Evolutionary conservation across 2,329 filamentous ascomycete genomes (phyloP).

Genomic region (Ophiostoma perfectum): DNA sequence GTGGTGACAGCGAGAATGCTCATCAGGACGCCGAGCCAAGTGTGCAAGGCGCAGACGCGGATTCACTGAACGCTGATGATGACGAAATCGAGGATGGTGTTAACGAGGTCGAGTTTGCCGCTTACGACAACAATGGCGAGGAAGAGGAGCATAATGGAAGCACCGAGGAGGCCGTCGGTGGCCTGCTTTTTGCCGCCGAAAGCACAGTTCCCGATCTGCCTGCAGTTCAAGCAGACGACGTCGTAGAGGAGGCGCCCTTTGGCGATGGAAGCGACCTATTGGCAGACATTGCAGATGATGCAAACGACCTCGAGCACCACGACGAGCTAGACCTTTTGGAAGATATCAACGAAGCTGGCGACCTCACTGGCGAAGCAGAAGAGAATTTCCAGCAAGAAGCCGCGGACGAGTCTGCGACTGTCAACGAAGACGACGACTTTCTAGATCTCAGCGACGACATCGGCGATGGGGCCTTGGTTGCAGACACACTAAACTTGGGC

Average conservation of each 20-base stretch:
- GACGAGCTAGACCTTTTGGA: conserved; percentile 23
- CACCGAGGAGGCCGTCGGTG: conserved; percentile 14
- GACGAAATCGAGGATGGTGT: conserved; percentile 22
- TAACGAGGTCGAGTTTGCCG: conserved; percentile 15
- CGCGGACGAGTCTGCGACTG: conserved; percentile 2
- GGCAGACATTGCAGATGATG: conserved; percentile 8
- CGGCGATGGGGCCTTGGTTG: not conserved
- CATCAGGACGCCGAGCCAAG: conserved; percentile 10
- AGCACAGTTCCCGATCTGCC: not conserved
- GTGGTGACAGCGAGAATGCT: conserved; percentile 12
- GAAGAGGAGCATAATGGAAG: conserved; percentile 22
- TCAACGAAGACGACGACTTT: conserved; percentile 23
- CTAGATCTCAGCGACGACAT: conserved; percentile 22
- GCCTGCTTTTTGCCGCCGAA: conserved; percentile 6
- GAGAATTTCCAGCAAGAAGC: conserved; percentile 6
- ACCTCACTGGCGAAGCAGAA: conserved; percentile 12
- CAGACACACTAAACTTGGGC: not conserved
- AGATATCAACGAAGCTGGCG: conserved; percentile 15
- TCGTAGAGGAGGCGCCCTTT: not conserved
- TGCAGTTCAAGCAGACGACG: conserved; percentile 12
- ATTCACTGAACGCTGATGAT: conserved; percentile 16
- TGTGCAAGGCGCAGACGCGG: not conserved
- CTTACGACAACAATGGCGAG: conserved; percentile 5
- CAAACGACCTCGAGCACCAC: not conserved
- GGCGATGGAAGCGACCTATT: not conserved